phyloP scores from a whole-genome alignment of 2,329 filamentous ascomycete genomes.

The Periconia sp. region DNA sequence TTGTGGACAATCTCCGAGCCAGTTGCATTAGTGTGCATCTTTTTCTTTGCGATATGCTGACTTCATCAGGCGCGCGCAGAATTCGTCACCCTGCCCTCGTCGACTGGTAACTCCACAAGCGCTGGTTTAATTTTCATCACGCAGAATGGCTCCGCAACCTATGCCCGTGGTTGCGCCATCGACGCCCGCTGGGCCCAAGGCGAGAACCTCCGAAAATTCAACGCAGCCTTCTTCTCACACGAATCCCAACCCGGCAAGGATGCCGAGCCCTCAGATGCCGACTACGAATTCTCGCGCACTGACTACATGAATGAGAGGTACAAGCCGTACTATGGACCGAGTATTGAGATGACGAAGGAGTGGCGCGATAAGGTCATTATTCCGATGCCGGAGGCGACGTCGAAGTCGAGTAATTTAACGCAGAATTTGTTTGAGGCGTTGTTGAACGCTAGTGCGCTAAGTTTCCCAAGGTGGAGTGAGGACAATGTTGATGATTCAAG shows the following conservation, averaged over 20 bases:
- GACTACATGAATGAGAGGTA: neutral
- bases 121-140: neutral
- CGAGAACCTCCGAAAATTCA: neutral
- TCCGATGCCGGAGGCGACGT: conserved; percentile 2
- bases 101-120: neutral
- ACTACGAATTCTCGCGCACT: neutral
- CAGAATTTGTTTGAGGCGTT: conserved; percentile 8
- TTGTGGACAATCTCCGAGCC: too few species aligned
- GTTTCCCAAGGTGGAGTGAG: neutral
- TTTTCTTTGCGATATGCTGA: too few species aligned
- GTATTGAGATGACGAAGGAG: neutral
- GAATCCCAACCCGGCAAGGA: neutral
- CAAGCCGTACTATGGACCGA: neutral
- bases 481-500: neutral
- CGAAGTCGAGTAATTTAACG: neutral
- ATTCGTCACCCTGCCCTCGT: neutral
- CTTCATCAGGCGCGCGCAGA: neutral
- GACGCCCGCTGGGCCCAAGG: conserved; percentile 8
- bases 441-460: conserved; percentile 1
- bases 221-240: neutral
- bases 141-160: neutral
- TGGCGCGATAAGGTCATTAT: conserved; percentile 3
- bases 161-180: neutral
- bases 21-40: too few species aligned
- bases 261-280: neutral